phyloP scores from a whole-genome alignment of 805 yeast species.

The Starmerella sp. region DNA sequence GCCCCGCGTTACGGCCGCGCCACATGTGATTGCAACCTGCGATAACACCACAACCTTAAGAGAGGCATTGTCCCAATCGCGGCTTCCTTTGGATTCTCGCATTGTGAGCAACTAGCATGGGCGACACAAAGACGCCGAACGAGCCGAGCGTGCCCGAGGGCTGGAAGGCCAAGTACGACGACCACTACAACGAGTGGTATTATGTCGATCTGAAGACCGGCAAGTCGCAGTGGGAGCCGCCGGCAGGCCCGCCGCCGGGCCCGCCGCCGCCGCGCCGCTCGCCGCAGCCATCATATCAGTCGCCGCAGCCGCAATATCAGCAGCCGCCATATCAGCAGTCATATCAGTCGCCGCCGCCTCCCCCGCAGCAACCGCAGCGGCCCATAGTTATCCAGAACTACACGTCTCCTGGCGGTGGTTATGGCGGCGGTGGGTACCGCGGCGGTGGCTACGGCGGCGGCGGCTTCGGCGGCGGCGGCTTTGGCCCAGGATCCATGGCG shows the following conservation, averaged over 20 bases:
- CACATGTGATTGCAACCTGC: neutral
- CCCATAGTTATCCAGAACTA: conserved; percentile 19
- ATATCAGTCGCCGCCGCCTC: conserved; percentile 21
- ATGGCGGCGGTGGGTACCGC: conserved; percentile 11
- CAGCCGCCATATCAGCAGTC: conserved; percentile 13
- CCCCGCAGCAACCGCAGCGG: conserved; percentile 24
- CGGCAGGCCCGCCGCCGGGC: conserved; percentile 18
- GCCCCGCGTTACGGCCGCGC: neutral
- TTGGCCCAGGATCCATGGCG: conserved; percentile 39
- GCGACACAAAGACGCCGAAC: conserved; percentile 11
- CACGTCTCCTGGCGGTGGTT: conserved; percentile 26
- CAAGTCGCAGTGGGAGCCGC: conserved; percentile 79
- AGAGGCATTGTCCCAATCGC: too few relatives aligned
- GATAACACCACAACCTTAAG: neutral
- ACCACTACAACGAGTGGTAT: conserved; percentile 52
- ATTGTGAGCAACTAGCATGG: neutral
- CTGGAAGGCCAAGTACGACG: conserved; percentile 32
- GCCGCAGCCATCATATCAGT: conserved; percentile 28
- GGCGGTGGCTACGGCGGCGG: conserved; percentile 15
- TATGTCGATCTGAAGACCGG: conserved; percentile 66
- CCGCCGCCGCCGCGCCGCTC: conserved; percentile 16
- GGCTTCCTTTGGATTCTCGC: too few relatives aligned
- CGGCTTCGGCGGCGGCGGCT: conserved; percentile 29
- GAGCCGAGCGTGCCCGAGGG: conserved; percentile 26
- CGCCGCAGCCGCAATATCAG: conserved; percentile 24